Conservation (phyloP, 2,329 filamentous ascomycete species). For the Phialemonium atrogriseum region DNA sequence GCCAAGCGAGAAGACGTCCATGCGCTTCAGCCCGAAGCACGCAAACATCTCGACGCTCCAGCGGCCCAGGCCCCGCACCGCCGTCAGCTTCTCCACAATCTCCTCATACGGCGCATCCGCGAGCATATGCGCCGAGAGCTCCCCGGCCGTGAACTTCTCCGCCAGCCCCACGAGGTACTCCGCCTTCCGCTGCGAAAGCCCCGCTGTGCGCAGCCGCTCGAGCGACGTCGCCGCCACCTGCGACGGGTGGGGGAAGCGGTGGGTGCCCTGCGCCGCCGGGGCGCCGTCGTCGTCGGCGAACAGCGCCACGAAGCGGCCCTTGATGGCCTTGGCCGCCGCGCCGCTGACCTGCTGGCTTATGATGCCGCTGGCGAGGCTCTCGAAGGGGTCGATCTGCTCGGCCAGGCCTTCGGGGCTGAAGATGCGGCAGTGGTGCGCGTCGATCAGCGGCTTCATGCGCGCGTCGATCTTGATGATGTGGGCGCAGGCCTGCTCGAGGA, state of each 20-base stretch:
- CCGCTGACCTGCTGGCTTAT: constrained; percentile 96
- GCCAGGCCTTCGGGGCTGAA: constrained; percentile 78
- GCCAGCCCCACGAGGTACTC: constrained; percentile 88
- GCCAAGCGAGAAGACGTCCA: constrained; percentile 88
- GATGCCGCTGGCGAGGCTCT: constrained; percentile 73
- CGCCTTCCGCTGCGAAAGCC: constrained; percentile 87
- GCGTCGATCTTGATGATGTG: constrained; percentile 68
- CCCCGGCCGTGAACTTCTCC: constrained; percentile 67
- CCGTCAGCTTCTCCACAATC: constrained; percentile 70
- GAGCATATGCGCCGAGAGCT: constrained; percentile 68
- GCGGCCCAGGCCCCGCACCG: constrained; percentile 75
- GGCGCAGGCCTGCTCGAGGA: constrained; percentile 67
- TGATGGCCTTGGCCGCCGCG: constrained; percentile 83
- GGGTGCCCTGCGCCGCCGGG: constrained; percentile 1
- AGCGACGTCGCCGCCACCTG: constrained; percentile 60
- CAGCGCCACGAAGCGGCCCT: constrained; percentile 70
- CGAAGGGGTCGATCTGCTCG: constrained; percentile 83
- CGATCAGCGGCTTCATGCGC: constrained; percentile 63
- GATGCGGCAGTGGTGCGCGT: constrained; percentile 65
- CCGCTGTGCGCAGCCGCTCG: constrained; percentile 67
- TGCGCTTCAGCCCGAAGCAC: constrained; percentile 85
- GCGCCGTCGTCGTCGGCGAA: constrained; percentile 40
- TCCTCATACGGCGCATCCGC: constrained; percentile 77
- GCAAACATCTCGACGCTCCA: constrained; percentile 99
- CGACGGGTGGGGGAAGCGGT: constrained; percentile 64